A percentile compares a stretch with the other conserved stretches of the same genome.
These are phyloP conservation scores for Globisporangium spinosum DNA, from an alignment of 352 stramenopile species.

Conservation along the genomic window DNA sequence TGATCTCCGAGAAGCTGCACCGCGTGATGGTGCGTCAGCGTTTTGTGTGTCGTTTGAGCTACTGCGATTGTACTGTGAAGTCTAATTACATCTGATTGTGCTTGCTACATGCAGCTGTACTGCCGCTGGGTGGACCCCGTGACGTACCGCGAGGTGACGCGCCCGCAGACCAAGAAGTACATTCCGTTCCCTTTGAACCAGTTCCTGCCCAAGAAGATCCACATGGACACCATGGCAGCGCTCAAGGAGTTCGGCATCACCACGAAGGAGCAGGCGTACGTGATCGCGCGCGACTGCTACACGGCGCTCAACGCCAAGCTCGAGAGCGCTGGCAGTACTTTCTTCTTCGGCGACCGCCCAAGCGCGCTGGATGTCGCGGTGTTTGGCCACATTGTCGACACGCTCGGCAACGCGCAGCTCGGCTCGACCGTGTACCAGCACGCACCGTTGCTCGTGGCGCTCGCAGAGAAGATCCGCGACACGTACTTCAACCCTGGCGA, in stretches of 20 bases:
- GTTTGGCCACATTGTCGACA: conserved; percentile 83
- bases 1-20: conserved; percentile 82
- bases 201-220: conserved; percentile 84
- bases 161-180: conserved; percentile 72
- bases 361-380: conserved; percentile 76
- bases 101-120: conserved; percentile 37
- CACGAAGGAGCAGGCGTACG: conserved; percentile 74
- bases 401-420: conserved; percentile 70
- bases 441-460: conserved; percentile 64
- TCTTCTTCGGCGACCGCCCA: conserved; percentile 67
- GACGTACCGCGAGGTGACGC: conserved; percentile 84
- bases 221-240: conserved; percentile 59
- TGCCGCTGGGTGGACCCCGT: conserved; percentile 82
- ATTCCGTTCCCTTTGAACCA: conserved; percentile 84
- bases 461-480: conserved; percentile 70
- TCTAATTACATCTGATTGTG: background rate
- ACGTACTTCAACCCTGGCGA: conserved; percentile 56
- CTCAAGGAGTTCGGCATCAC: conserved; percentile 51
- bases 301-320: conserved; percentile 80
- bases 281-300: conserved; percentile 84
- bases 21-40: conserved; percentile 49
- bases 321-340: conserved; percentile 39
- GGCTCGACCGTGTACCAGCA: conserved; percentile 67
- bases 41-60: background rate
- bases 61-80: background rate